Evolutionary conservation across 768 basidiomycete species (phyloP), one percentile per base, ranked within the genome.

Genomic region (Boletellus sp.): DNA sequence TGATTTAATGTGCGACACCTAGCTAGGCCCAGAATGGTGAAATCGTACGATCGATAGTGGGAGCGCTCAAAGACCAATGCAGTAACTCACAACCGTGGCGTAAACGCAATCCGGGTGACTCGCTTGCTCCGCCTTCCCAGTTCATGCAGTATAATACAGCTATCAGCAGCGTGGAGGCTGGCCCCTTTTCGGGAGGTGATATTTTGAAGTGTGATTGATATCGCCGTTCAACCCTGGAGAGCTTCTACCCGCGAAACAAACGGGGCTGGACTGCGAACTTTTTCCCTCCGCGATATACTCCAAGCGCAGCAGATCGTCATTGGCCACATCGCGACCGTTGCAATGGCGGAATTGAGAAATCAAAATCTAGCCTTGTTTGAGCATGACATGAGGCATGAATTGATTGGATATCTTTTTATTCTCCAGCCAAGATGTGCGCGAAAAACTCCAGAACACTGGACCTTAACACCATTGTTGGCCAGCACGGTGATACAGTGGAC

Each of bases 361-460:
- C 24, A n/a, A 34, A 28, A 41, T 26, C 24, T n/a, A 34, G 40
- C 22, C 31, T 47, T 52, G 15, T 50, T 49, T 45, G 42, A n/a
- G 24, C 34, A 47, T 36, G 46, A 31, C 24, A 31, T 24, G 36
- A 55, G 20, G 38, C 37, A 45, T 16, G 45, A 26, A 24, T 24
- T 58, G 45, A 55, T 55, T 37, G 52, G 28, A 26, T 26, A 24
- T 44, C 20, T 44, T 43, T 46, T 49, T n/a, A n/a, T 37, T 23
- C 35, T 23, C 38, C 7, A 8, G 42, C 34, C 9, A 32, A 15
- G 15, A 16, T 33, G 19, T 11, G 13, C 13, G 19, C 13, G 28
- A 11, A 16, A 38, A 46, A 6, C n/a, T 6, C 22, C 13, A 35
- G 22, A 43, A 47, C n/a, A n/a, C n/a, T n/a, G n/a, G n/a, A n/a